phyloP scores from a whole-genome alignment of 140 eudicot genomes.

The Erigeron philadelphicus region DNA sequence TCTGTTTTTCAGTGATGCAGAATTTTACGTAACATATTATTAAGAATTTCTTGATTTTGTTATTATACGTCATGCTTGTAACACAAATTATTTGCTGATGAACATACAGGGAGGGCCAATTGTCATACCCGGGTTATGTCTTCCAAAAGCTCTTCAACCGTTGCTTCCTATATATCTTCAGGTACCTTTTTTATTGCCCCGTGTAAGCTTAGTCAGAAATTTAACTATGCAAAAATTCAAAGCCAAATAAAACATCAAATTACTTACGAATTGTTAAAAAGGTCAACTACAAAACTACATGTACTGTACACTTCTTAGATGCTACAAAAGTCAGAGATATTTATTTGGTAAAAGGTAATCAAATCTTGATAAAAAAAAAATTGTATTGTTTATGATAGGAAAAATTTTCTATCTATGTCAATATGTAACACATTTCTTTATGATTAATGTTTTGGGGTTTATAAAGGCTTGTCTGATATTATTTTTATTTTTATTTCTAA shows the following conservation, averaged over 20 bases:
- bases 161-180: slow-evolving; percentile 93
- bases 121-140: slow-evolving; percentile 91
- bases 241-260: too few relatives aligned
- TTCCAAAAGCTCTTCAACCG: slow-evolving; percentile 97
- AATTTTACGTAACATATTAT: too few relatives aligned
- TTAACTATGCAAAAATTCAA: background rate
- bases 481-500: background rate
- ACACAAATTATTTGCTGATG: background rate
- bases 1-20: too few relatives aligned
- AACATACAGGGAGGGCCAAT: slow-evolving; percentile 80
- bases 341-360: background rate
- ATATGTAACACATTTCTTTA: too few relatives aligned
- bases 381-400: too few relatives aligned
- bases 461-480: background rate
- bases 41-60: background rate
- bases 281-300: too few relatives aligned
- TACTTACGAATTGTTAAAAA: too few relatives aligned
- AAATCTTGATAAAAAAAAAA: too few relatives aligned
- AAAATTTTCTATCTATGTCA: too few relatives aligned
- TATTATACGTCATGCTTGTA: background rate
- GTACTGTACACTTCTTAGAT: background rate
- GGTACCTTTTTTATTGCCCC: slow-evolving; percentile 35
- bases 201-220: background rate
- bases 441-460: background rate
- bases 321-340: background rate